Conservation (phyloP, 495 filamentous ascomycete species). For the Talaromyces stipitatus region DNA sequence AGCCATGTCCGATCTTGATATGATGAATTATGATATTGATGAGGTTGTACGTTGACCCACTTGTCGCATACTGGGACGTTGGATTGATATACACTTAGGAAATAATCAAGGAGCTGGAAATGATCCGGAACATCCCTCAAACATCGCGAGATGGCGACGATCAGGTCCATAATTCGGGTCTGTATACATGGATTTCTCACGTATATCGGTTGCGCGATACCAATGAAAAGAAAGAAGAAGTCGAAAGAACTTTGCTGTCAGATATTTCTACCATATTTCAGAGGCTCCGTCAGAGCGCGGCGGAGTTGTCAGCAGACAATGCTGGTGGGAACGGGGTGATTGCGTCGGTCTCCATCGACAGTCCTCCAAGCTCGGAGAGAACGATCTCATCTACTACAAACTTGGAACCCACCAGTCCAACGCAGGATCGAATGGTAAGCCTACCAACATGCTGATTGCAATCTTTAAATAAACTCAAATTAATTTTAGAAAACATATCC, state of each 20-base stretch:
- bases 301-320: neutral
- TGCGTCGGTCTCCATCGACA: neutral
- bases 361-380: neutral
- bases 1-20: conserved; percentile 2
- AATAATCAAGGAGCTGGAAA: conserved; percentile 3
- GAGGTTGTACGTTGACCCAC: neutral
- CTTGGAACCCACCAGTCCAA: neutral
- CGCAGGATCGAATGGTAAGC: conserved; percentile 1
- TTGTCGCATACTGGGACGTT: neutral
- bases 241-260: neutral
- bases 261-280: neutral
- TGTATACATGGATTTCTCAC: conserved; percentile 1
- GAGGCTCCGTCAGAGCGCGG: neutral
- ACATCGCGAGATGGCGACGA: neutral
- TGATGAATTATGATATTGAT: conserved; percentile 1
- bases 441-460: neutral
- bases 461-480: neutral
- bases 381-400: neutral
- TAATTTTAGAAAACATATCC: neutral
- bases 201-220: neutral
- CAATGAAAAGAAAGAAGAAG: conserved; percentile 1
- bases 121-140: neutral
- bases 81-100: conserved; percentile 1
- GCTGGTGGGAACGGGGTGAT: neutral
- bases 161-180: neutral